Evolutionary conservation across 768 basidiomycete species (phyloP), one percentile per base, ranked within the genome.

Genomic region (Lentinula aciculospora): DNA sequence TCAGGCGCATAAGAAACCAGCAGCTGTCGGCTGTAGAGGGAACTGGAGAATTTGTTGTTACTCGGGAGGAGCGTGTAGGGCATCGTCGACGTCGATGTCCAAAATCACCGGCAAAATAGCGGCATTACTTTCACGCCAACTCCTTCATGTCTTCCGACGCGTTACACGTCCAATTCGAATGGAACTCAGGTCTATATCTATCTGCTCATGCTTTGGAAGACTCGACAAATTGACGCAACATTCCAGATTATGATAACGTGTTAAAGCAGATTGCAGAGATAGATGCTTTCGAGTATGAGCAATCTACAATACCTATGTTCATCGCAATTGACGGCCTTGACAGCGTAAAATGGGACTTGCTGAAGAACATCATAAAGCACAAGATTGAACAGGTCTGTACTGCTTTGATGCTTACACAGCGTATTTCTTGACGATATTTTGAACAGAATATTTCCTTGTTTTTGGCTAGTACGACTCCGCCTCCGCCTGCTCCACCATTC

Each of bases 1-100:
- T 92, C 90, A 0, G 87, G 86, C 19, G 81, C 79, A 71, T 92
- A 92, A 3, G 86, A 86, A 40, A 74, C 64, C n/a, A 89, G 59
- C 6, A 89, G 69, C 58, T 75, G 72, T 58, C 73, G 68, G 34
- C 73, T 71, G 44, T 74, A 64, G 23, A 62, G 45, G 23, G 73
- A 39, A 27, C 63, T 36, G 77, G n/a, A 46, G 7, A 12, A n/a
- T 21, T 51, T n/a, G 23, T 57, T 47, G 23, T 57, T 47, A 46
- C n/a, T 8, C 3, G n/a, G n/a, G n/a, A 23, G 45, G 8, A 46
- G 3, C 13, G 45, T 21, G 25, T 28, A 49, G 47, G 47, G 29
- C 47, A 49, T 49, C 25, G 8, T 56, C 42, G 17, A 48, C 15
- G 53, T 21, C 53, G 17, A 15, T 29, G 39, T 37, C 39, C n/a